Percentiles rank a stretch among this genome's conserved stretches.
Evolutionary conservation across 805 yeast genomes (phyloP).

Genomic region (Torulaspora indica): DNA sequence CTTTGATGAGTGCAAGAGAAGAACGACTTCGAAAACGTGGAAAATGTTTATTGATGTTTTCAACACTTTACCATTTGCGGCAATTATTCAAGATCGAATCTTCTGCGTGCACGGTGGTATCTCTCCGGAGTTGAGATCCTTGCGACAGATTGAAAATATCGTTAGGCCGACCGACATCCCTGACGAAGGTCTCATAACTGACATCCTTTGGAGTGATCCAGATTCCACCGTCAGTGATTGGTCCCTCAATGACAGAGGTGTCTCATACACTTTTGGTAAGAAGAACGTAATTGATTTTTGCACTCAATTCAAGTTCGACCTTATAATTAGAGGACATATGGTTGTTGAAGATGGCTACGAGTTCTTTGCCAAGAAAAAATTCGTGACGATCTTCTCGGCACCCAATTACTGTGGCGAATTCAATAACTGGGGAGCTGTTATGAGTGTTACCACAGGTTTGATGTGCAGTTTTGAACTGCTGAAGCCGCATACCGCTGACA

Average conservation of each 20-base stretch:
- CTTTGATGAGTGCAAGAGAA: slow-evolving; percentile 94
- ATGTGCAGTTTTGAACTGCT: slow-evolving; percentile 69
- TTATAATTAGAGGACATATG: slow-evolving; percentile 81
- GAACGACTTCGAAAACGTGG: slow-evolving; percentile 90
- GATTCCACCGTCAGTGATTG: slow-evolving; percentile 50
- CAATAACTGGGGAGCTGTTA: slow-evolving; percentile 74
- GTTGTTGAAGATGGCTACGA: slow-evolving; percentile 88
- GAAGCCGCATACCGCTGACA: slow-evolving; percentile 45
- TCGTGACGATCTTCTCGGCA: slow-evolving; percentile 76
- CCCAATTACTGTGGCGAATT: slow-evolving; percentile 84
- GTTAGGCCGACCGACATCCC: slow-evolving; percentile 82
- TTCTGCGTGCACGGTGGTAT: slow-evolving; percentile 86
- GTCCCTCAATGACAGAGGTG: slow-evolving; percentile 80
- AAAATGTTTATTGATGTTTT: slow-evolving; percentile 89
- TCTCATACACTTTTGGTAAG: slow-evolving; percentile 69
- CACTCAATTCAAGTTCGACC: slow-evolving; percentile 60
- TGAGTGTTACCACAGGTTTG: slow-evolving; percentile 63
- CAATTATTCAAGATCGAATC: slow-evolving; percentile 89
- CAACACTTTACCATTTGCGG: slow-evolving; percentile 92
- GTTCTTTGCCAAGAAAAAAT: slow-evolving; percentile 65
- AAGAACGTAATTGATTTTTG: slow-evolving; percentile 65
- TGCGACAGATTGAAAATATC: slow-evolving; percentile 61
- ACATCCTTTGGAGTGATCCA: slow-evolving; percentile 81
- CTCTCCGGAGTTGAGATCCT: slow-evolving; percentile 60
- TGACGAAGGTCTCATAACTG: slow-evolving; percentile 70